Conservation (phyloP, 139 green algal species). For the Bryopsis sp. region DNA sequence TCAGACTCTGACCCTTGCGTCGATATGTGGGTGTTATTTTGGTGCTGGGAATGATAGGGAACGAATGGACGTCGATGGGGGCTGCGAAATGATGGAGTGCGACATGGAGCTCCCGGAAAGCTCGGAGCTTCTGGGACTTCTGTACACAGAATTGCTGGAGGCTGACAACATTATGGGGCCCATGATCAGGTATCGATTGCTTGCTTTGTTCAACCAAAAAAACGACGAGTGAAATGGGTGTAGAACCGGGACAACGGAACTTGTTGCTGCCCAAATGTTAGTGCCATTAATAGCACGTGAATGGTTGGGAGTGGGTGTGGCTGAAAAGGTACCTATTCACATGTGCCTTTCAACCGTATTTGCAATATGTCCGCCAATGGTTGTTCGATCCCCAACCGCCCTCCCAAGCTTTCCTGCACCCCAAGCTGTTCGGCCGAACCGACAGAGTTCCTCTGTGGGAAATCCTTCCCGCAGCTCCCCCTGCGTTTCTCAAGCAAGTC, state of each 20-base stretch:
- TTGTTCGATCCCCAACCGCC: no score
- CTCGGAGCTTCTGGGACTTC: background rate
- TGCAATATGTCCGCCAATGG: background rate
- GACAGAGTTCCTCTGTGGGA: background rate
- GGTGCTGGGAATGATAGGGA: no score
- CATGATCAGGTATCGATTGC: conserved; percentile 14
- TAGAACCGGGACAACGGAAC: no score
- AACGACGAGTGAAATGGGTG: no score
- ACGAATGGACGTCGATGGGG: no score
- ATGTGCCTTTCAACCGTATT: background rate
- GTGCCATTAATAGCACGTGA: no score
- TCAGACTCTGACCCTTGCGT: background rate
- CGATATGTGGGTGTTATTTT: background rate
- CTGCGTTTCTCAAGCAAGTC: background rate
- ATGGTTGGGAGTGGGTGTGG: no score
- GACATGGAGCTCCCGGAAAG: background rate
- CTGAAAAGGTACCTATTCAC: conserved; percentile 6
- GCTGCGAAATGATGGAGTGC: background rate
- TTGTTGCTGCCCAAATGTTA: no score
- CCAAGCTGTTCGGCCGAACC: no score
- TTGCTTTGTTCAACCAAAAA: background rate
- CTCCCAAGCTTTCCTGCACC: no score
- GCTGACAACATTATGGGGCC: conserved; percentile 2
- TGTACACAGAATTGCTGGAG: conserved; percentile 6
- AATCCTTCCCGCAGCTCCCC: background rate